Conservation (phyloP, 177 flowering plant species). For the Telopea speciosissima region DNA sequence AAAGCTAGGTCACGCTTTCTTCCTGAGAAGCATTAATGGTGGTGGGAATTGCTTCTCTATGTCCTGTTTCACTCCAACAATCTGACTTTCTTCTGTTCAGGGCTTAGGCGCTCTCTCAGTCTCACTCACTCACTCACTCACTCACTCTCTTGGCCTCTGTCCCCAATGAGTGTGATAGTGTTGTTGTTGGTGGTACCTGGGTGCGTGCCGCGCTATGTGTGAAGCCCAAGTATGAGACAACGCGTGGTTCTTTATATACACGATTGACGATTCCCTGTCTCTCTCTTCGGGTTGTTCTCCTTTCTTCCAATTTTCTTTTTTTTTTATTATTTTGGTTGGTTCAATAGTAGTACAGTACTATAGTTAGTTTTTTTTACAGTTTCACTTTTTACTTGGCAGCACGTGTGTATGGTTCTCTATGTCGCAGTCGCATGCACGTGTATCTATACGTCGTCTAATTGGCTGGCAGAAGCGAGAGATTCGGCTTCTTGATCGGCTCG, state of each 20-base stretch:
- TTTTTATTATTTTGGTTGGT: neutral
- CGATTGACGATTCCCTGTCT: constrained; percentile 14
- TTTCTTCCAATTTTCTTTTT: neutral
- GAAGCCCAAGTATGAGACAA: constrained; percentile 2
- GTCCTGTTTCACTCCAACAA: neutral
- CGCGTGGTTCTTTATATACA: constrained; percentile 9
- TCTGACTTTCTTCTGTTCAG: neutral
- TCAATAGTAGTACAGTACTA: neutral
- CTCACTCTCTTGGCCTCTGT: too few species aligned
- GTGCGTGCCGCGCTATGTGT: neutral
- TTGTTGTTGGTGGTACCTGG: too few species aligned
- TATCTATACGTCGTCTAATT: constrained; percentile 1
- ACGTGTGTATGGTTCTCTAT: constrained; percentile 14
- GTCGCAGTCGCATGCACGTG: constrained; percentile 15
- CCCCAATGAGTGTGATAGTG: too few species aligned
- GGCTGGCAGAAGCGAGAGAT: constrained; percentile 2
- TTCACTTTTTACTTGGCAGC: neutral
- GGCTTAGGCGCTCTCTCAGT: neutral
- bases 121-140: neutral
- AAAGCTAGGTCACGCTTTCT: constrained; percentile 13
- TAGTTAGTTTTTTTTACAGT: too few species aligned
- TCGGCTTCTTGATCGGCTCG: constrained; percentile 12
- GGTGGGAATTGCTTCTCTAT: constrained; percentile 7
- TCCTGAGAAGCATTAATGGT: constrained; percentile 18
- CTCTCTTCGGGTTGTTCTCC: neutral